Evolutionary conservation across 768 basidiomycete species (phyloP).

Genomic region (Agrocybe praecox): DNA sequence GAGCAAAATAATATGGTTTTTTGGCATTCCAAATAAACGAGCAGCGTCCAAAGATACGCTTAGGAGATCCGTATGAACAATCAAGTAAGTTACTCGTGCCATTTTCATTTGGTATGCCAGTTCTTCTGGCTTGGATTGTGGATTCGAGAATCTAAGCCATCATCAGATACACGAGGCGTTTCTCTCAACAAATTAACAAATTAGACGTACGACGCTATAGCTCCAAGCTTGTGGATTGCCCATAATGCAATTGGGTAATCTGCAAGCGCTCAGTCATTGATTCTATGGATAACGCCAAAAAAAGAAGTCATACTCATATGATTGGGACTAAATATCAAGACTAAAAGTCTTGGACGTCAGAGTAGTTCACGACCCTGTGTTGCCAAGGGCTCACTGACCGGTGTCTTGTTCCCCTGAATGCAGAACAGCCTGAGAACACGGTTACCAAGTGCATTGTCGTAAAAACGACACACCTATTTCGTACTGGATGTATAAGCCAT

Average conservation of each 20-base stretch:
- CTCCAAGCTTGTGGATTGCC: slow-evolving; percentile 54
- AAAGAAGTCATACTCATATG: slow-evolving; percentile 42
- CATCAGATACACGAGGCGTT: background rate
- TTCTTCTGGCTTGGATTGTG: slow-evolving; percentile 53
- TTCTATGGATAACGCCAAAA: background rate
- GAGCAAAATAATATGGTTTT: slow-evolving; percentile 41
- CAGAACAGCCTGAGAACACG: background rate
- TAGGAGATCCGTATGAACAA: slow-evolving; percentile 44
- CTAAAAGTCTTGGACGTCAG: slow-evolving; percentile 26
- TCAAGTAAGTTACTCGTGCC: slow-evolving; percentile 43
- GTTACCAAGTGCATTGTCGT: background rate
- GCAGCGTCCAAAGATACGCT: slow-evolving; percentile 39
- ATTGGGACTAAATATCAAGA: slow-evolving; percentile 56
- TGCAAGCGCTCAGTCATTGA: slow-evolving; percentile 2
- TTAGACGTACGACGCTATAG: slow-evolving; percentile 47
- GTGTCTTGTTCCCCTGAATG: slow-evolving; percentile 47
- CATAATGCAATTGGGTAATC: slow-evolving; percentile 52
- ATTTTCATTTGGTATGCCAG: slow-evolving; percentile 51
- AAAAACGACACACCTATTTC: slow-evolving; percentile 32
- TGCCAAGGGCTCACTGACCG: slow-evolving; percentile 37
- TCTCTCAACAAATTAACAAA: background rate
- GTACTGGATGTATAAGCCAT: slow-evolving; percentile 35
- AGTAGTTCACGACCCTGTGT: background rate
- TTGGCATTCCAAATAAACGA: slow-evolving; percentile 31
- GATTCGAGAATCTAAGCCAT: slow-evolving; percentile 52